Percentiles rank a stretch among this genome's conserved stretches.
Evolutionary conservation across 805 yeast species (phyloP).

Genomic region (Komagataella ulmi): DNA sequence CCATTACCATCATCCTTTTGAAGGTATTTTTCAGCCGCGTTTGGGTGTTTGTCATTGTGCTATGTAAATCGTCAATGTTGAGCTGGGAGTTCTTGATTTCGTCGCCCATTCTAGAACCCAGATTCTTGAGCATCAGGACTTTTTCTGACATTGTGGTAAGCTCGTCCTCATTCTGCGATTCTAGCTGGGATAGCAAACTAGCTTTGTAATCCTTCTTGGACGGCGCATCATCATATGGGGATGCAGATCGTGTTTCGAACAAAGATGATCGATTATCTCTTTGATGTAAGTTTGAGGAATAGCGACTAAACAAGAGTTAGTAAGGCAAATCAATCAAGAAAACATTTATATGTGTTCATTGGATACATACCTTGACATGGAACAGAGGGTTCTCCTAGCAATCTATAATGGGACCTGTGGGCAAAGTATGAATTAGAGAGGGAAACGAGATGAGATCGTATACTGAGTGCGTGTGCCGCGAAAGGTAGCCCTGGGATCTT

Average conservation of each 20-base stretch:
- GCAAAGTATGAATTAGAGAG: not conserved
- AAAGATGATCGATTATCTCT: slow-evolving; percentile 7
- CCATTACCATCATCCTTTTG: slow-evolving; percentile 48
- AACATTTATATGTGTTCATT: slow-evolving; percentile 2
- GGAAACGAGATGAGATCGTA: not conserved
- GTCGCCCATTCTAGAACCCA: slow-evolving; percentile 47
- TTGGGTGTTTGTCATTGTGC: slow-evolving; percentile 19
- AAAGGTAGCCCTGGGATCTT: not conserved
- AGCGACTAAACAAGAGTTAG: slow-evolving; percentile 10
- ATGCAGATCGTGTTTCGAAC: slow-evolving; percentile 15
- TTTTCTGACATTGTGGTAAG: slow-evolving; percentile 39
- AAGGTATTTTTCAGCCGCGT: slow-evolving; percentile 36
- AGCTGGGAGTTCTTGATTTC: slow-evolving; percentile 32
- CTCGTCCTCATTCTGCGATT: slow-evolving; percentile 54
- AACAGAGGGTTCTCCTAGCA: not conserved
- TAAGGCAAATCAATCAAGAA: not conserved
- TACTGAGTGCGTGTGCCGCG: not conserved
- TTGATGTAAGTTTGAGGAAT: slow-evolving; percentile 16
- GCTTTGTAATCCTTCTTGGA: slow-evolving; percentile 30
- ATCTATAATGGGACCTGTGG: not conserved
- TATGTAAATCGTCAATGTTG: slow-evolving; percentile 12
- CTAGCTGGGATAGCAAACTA: slow-evolving; percentile 41
- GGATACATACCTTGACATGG: not conserved
- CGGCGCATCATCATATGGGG: slow-evolving; percentile 25
- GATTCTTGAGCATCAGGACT: slow-evolving; percentile 38